A percentile compares a stretch with the other conserved stretches of the same genome.
These are phyloP conservation scores for Penicillium sp. DNA, from an alignment of 2,329 filamentous ascomycete genomes.

Conservation along the genomic window DNA sequence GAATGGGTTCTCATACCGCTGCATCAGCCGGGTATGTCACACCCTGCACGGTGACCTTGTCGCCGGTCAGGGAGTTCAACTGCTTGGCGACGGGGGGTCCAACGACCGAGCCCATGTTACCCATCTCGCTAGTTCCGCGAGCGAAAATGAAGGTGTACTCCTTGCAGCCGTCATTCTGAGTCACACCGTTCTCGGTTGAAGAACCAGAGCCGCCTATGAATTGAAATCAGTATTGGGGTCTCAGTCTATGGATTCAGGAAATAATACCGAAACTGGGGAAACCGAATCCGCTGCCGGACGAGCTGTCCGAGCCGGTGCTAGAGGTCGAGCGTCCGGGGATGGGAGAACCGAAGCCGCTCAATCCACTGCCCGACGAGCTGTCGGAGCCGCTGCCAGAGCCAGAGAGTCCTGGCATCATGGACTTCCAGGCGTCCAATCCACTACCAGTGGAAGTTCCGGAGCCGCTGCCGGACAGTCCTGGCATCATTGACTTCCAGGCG, in stretches of 20 bases:
- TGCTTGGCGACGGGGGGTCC: constrained; percentile 31
- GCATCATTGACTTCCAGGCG: not conserved
- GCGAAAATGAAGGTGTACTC: constrained; percentile 39
- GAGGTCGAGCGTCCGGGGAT: not conserved
- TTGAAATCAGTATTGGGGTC: constrained; percentile 11
- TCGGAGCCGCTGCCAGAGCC: not conserved
- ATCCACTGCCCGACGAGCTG: not conserved
- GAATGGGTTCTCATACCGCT: constrained; percentile 10
- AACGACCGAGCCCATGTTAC: constrained; percentile 38
- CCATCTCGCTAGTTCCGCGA: constrained; percentile 36
- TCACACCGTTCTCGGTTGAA: constrained; percentile 33
- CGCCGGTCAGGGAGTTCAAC: constrained; percentile 19
- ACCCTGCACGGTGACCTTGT: constrained; percentile 27
- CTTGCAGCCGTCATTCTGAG: constrained; percentile 33
- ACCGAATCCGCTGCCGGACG: not conserved
- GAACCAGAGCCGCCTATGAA: constrained; percentile 18
- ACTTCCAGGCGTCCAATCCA: not conserved
- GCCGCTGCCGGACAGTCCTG: not conserved
- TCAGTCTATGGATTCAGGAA: not conserved
- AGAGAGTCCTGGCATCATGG: not conserved
- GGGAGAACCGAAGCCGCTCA: too few species aligned
- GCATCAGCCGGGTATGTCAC: constrained; percentile 27
- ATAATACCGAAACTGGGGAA: constrained; percentile 1
- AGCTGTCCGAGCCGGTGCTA: not conserved
- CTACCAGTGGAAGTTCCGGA: constrained; percentile 3